phyloP scores from a whole-genome alignment of 1,284 basidiomycete species.

The Anthracocystis panici-leucophaei region DNA sequence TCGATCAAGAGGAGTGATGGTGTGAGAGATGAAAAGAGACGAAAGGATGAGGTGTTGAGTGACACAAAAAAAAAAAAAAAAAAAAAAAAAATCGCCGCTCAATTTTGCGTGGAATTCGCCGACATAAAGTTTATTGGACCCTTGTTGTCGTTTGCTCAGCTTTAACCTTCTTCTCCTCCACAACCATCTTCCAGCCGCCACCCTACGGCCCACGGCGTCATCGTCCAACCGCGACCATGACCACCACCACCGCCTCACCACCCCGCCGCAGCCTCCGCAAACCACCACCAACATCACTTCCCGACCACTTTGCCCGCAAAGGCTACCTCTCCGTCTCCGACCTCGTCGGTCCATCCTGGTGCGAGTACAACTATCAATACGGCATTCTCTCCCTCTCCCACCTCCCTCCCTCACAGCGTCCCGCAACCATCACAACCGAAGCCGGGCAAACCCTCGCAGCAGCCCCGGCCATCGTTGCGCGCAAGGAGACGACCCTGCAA shows the following conservation, averaged over 20 bases:
- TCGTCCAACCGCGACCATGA: not conserved
- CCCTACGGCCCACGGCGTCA: not conserved
- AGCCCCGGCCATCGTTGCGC: constrained; percentile 22
- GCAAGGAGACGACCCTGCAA: constrained; percentile 46
- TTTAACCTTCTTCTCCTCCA: not conserved
- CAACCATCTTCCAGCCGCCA: not conserved
- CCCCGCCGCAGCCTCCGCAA: constrained; percentile 4
- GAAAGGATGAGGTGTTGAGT: not conserved
- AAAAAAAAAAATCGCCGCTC: not conserved
- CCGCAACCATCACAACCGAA: constrained; percentile 54
- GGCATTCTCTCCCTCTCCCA: constrained; percentile 53
- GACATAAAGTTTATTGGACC: constrained; percentile 5
- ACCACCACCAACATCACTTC: constrained; percentile 30
- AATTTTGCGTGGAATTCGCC: constrained; percentile 4
- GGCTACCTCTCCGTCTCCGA: constrained; percentile 62
- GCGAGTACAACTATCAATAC: constrained; percentile 64
- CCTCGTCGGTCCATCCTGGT: constrained; percentile 63
- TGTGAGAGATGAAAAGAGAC: not conserved
- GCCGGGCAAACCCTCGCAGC: constrained; percentile 45
- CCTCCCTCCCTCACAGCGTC: constrained; percentile 53
- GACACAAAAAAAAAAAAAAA: not conserved
- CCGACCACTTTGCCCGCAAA: constrained; percentile 47
- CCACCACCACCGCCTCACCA: not conserved
- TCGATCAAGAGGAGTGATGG: not conserved
- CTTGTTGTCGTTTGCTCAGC: not conserved